phyloP scores from a whole-genome alignment of 2,329 filamentous ascomycete species.

The Penicillium sp. region DNA sequence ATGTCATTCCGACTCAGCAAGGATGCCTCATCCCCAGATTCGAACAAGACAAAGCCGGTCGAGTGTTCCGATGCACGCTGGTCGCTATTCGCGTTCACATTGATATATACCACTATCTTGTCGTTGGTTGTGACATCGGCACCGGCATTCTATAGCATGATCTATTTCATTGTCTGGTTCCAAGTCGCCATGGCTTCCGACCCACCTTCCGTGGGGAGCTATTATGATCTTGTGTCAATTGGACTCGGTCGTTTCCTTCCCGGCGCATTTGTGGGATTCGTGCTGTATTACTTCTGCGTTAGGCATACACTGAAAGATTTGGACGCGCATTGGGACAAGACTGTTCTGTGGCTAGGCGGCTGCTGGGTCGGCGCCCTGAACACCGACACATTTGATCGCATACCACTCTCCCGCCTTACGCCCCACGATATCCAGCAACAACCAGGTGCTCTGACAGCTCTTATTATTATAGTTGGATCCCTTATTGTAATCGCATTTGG shows the following conservation, averaged over 20 bases:
- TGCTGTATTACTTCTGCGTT: constrained; percentile 57
- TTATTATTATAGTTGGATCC: constrained; percentile 53
- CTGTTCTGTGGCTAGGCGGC: constrained; percentile 59
- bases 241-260: constrained; percentile 59
- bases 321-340: constrained; percentile 60
- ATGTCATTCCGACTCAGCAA: constrained; percentile 47
- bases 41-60: constrained; percentile 25
- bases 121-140: constrained; percentile 59
- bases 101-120: constrained; percentile 54
- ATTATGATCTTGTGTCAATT: constrained; percentile 55
- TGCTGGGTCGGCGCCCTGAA: constrained; percentile 62
- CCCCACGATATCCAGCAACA: constrained; percentile 61
- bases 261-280: constrained; percentile 58
- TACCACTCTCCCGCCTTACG: constrained; percentile 62
- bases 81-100: constrained; percentile 56
- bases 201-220: constrained; percentile 55
- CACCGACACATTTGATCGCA: constrained; percentile 63
- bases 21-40: constrained; percentile 22
- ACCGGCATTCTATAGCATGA: constrained; percentile 55
- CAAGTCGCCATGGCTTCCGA: constrained; percentile 62
- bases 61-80: constrained; percentile 59
- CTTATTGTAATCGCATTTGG: constrained; percentile 54
- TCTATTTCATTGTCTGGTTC: constrained; percentile 58
- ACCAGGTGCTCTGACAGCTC: constrained; percentile 58
- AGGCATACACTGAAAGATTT: constrained; percentile 50